Evolutionary conservation across 2,329 filamentous ascomycete genomes (phyloP).

Genomic region (Ophiobolus disseminans): DNA sequence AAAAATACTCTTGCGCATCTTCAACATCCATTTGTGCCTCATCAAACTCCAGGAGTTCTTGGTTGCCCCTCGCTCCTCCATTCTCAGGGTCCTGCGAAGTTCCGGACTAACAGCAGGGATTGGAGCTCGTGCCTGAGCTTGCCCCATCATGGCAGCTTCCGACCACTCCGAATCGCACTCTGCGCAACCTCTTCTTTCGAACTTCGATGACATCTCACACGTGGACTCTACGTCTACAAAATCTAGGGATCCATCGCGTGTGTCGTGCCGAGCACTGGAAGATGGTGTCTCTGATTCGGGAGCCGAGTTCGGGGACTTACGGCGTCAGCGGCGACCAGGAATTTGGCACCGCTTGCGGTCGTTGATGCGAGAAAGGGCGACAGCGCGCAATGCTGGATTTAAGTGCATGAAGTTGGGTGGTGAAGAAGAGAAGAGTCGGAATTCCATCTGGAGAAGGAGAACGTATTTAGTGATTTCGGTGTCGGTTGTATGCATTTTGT

Average conservation of each 20-base stretch:
- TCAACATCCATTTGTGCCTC: too few relatives aligned
- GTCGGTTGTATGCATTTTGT: constrained; percentile 42
- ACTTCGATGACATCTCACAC: too few relatives aligned
- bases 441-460: constrained; percentile 27
- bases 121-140: too few relatives aligned
- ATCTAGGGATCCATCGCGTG: constrained; percentile 14
- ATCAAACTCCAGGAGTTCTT: too few relatives aligned
- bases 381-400: constrained; percentile 15
- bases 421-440: constrained; percentile 29
- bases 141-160: constrained; percentile 30
- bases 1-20: too few relatives aligned
- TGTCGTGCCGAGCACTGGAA: constrained; percentile 31
- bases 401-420: constrained; percentile 17
- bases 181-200: constrained; percentile 28
- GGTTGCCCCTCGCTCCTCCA: too few relatives aligned
- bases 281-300: constrained; percentile 31
- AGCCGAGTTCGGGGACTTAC: constrained; percentile 22
- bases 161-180: constrained; percentile 21
- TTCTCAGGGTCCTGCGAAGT: too few relatives aligned
- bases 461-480: constrained; percentile 27
- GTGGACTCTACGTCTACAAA: too few relatives aligned
- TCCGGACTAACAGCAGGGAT: too few relatives aligned
- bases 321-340: constrained; percentile 6
- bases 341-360: constrained; percentile 41
- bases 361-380: constrained; percentile 34